phyloP scores from a whole-genome alignment of 1,139 yeast species.

The Magnusiomyces tetraspermus region DNA sequence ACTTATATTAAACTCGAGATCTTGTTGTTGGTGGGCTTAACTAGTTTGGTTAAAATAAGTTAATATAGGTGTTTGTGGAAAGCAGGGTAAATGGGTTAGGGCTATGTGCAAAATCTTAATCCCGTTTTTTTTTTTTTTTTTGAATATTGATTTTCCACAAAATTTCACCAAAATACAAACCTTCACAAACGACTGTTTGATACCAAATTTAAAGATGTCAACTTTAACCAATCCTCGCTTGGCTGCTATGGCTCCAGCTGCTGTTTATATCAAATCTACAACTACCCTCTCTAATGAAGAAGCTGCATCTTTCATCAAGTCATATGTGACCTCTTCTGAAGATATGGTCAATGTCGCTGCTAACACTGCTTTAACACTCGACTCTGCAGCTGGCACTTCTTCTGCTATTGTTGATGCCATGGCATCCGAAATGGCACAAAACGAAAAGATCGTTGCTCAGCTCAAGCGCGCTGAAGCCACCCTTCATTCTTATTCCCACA shows the following conservation, averaged over 20 bases:
- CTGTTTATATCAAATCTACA: constrained; percentile 23
- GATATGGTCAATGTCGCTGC: constrained; percentile 23
- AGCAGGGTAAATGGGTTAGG: no score
- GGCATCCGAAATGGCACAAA: constrained; percentile 13
- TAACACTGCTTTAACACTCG: constrained; percentile 24
- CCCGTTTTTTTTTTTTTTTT: neutral
- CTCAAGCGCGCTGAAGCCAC: constrained; percentile 60
- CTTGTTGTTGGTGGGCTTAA: no score
- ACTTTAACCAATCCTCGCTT: neutral
- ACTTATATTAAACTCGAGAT: no score
- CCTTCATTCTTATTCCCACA: constrained; percentile 26
- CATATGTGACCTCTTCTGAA: constrained; percentile 43
- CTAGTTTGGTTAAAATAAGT: no score
- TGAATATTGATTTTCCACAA: neutral
- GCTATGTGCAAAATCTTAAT: neutral
- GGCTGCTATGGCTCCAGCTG: constrained; percentile 19
- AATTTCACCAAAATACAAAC: neutral
- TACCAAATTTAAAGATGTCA: neutral
- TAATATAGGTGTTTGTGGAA: no score
- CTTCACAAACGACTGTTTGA: neutral
- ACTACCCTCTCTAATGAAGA: constrained; percentile 28
- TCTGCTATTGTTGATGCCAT: constrained; percentile 7
- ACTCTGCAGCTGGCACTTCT: constrained; percentile 5
- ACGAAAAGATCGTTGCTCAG: constrained; percentile 42
- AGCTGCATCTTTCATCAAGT: constrained; percentile 38